phyloP scores from a whole-genome alignment of 2,329 filamentous ascomycete genomes.

The Aspergillus terreus region DNA sequence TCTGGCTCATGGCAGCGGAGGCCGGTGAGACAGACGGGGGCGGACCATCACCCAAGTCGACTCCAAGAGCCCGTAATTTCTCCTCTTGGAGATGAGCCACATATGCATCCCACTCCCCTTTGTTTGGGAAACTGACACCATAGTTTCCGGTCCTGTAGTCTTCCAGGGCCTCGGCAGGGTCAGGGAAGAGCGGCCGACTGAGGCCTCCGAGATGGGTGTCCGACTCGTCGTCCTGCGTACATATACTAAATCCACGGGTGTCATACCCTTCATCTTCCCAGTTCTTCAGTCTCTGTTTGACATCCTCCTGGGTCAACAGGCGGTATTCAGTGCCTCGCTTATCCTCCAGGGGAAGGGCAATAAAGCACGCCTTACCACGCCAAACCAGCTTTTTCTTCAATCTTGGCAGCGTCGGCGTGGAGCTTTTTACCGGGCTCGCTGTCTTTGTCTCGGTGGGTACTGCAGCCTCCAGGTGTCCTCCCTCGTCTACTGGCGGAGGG shows the following conservation, averaged over 20 bases:
- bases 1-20: slow-evolving; percentile 60
- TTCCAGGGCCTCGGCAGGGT: slow-evolving; percentile 34
- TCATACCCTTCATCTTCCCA: slow-evolving; percentile 45
- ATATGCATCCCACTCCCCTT: slow-evolving; percentile 69
- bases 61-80: slow-evolving; percentile 86
- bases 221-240: slow-evolving; percentile 24
- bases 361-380: slow-evolving; percentile 71
- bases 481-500: slow-evolving; percentile 27
- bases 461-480: slow-evolving; percentile 2
- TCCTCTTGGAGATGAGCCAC: slow-evolving; percentile 81
- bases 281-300: slow-evolving; percentile 34
- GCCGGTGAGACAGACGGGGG: slow-evolving; percentile 64
- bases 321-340: slow-evolving; percentile 52
- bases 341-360: slow-evolving; percentile 66
- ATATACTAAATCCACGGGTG: slow-evolving; percentile 38
- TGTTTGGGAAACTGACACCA: slow-evolving; percentile 42
- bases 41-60: slow-evolving; percentile 74
- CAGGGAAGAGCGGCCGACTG: slow-evolving; percentile 43
- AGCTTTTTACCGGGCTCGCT: slow-evolving; percentile 13
- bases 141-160: slow-evolving; percentile 32
- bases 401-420: slow-evolving; percentile 25
- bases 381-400: slow-evolving; percentile 70
- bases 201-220: slow-evolving; percentile 35
- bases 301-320: slow-evolving; percentile 38
- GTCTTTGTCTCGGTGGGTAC: slow-evolving; percentile 9